A percentile compares a stretch with the other conserved stretches of the same genome.
These are phyloP conservation scores for Aspergillus sp. DNA, from an alignment of 2,329 filamentous ascomycete species.

Conservation along the genomic window DNA sequence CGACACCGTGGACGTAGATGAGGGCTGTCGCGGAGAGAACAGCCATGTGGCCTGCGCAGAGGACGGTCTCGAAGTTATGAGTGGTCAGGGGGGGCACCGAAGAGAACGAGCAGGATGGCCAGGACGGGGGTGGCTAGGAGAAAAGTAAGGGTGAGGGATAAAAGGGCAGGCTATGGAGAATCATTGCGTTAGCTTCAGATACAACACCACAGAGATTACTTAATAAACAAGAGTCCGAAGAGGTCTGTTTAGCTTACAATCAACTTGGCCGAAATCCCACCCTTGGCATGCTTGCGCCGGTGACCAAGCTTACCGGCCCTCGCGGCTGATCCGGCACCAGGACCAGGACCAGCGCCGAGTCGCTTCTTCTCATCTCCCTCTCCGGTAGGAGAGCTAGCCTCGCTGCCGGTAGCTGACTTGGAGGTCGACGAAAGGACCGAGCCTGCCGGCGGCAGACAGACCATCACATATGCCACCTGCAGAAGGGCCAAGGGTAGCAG, in stretches of 20 bases:
- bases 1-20: conserved; percentile 80
- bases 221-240: too few relatives aligned
- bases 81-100: conserved; percentile 89
- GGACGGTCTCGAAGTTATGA: conserved; percentile 70
- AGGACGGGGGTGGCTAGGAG: conserved; percentile 55
- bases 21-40: conserved; percentile 74
- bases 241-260: conserved; percentile 18
- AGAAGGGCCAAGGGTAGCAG: conserved; percentile 60
- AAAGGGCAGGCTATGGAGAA: conserved; percentile 58
- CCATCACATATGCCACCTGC: conserved; percentile 57
- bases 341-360: conserved; percentile 8
- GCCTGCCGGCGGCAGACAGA: conserved; percentile 55
- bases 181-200: neutral
- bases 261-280: conserved; percentile 16
- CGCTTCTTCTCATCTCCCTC: too few relatives aligned
- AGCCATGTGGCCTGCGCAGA: conserved; percentile 77
- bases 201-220: too few relatives aligned
- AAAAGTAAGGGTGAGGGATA: conserved; percentile 56
- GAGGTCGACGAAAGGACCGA: conserved; percentile 4
- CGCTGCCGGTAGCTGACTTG: neutral
- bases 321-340: conserved; percentile 8
- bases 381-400: too few relatives aligned
- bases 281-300: conserved; percentile 11
- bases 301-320: conserved; percentile 16
- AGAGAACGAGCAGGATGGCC: conserved; percentile 67